Evolutionary conservation across 83 land plant species (phyloP).

Genomic region (Picea engelmannii): DNA sequence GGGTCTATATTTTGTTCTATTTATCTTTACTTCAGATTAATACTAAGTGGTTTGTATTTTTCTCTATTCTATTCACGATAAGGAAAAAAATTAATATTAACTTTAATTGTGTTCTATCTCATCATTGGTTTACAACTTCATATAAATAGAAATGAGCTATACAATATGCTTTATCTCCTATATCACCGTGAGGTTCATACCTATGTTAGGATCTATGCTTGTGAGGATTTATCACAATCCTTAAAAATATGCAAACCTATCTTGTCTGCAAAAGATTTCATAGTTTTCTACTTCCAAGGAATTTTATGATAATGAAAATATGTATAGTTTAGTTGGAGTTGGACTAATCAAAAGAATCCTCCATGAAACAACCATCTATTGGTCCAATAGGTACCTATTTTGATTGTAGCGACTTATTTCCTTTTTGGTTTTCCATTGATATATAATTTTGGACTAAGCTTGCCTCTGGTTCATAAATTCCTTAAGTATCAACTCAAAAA

Average conservation of each 20-base stretch:
- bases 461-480: no score
- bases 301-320: conserved; percentile 60
- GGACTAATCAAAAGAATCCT: not conserved
- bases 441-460: no score
- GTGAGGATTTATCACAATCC: conserved; percentile 20
- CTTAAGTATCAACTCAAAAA: no score
- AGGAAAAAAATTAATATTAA: no score
- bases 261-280: conserved; percentile 77
- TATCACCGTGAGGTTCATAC: conserved; percentile 28
- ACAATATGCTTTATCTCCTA: conserved; percentile 57
- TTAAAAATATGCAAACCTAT: conserved; percentile 74
- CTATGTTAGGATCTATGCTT: conserved; percentile 88
- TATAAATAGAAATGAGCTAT: conserved; percentile 72
- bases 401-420: not conserved
- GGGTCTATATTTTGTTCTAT: no score
- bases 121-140: conserved; percentile 71
- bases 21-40: no score
- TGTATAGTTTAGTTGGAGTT: conserved; percentile 55
- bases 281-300: conserved; percentile 96
- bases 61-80: no score
- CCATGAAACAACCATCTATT: conserved; percentile 19
- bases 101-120: no score
- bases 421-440: no score
- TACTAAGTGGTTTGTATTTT: no score
- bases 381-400: conserved; percentile 19